Base-by-base conservation (phyloP, 805 yeast genomes). In the Lipomyces japonicus region DNA sequence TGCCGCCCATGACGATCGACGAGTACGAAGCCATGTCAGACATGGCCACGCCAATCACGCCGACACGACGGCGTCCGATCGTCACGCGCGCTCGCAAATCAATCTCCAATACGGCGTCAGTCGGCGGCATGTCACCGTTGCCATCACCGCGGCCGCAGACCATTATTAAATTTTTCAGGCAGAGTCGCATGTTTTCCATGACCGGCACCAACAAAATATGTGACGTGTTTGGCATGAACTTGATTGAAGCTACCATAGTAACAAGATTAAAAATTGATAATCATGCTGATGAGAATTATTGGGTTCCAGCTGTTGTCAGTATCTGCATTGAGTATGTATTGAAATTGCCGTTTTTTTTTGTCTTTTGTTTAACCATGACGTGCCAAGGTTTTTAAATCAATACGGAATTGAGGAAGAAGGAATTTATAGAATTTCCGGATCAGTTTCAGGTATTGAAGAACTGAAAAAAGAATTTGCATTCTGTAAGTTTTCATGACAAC, bases 401-500 rank as follows among this genome's bases (percentile, higher is more conserved):
- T 39, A 62, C 30, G 66, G 65, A 2, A 40, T 65, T 10, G 36
- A 51, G 12, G 69, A 65, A 46, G 66, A 66, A 38, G 69, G 69
- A 2, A 37, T 65, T 1, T 66, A 65, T 48, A 47, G 69, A 39
- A 44, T 65, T 14, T 56, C 65, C 28, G 68, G 68, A 12, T 46
- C 65, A 23, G 52, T 53, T 2, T 44, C 51, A 9, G 60, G 58
- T 6, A 53, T 66, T 19, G 55, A 57, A 34, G 45, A 50, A 2
- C 50, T 65, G 7, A 49, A 55, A 32, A 46, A 52, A 19, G 53
- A 50, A 18, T 55, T 65, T 44, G 48, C 57, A 21, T 41, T 53
- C 23, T 51, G 60, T 54, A 42, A 53, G 41, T 50, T 23, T 18
- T 10, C 22, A 23, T 48, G 19, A 9, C n/a, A 14, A 30, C 23